Evolutionary conservation across 2,329 filamentous ascomycete genomes (phyloP).

Genomic region (Pseudocercospora musae): DNA sequence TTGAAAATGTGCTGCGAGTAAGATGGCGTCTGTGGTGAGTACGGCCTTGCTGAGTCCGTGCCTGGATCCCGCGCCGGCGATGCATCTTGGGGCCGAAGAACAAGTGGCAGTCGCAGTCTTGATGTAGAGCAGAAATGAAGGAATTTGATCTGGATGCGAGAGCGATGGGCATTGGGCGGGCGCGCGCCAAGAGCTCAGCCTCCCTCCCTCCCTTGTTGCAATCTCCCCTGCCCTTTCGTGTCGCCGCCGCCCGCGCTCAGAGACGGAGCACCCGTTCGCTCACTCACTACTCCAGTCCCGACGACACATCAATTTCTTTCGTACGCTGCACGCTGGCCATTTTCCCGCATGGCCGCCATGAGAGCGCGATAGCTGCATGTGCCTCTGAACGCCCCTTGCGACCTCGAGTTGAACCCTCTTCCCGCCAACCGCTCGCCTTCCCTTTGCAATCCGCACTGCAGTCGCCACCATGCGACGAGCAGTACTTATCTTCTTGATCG

Average conservation of each 20-base stretch:
- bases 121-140: neutral
- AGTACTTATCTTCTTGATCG: conserved; percentile 60
- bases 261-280: neutral
- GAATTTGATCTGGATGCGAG: neutral
- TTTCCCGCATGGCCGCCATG: neutral
- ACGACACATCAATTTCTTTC: neutral
- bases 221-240: neutral
- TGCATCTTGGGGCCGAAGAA: neutral
- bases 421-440: neutral
- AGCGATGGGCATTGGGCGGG: too few relatives aligned
- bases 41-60: neutral
- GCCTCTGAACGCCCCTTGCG: neutral
- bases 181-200: neutral
- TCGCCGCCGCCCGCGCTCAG: too few relatives aligned
- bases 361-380: neutral
- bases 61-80: neutral
- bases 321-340: neutral
- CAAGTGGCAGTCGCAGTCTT: neutral
- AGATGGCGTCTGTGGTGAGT: neutral
- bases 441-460: conserved; percentile 11
- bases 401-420: neutral
- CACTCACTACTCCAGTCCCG: neutral
- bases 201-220: neutral
- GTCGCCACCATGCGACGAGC: conserved; percentile 55
- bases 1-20: neutral